Conservation (phyloP, 352 stramenopile species). For the Phytophthora fragariaefolia region DNA sequence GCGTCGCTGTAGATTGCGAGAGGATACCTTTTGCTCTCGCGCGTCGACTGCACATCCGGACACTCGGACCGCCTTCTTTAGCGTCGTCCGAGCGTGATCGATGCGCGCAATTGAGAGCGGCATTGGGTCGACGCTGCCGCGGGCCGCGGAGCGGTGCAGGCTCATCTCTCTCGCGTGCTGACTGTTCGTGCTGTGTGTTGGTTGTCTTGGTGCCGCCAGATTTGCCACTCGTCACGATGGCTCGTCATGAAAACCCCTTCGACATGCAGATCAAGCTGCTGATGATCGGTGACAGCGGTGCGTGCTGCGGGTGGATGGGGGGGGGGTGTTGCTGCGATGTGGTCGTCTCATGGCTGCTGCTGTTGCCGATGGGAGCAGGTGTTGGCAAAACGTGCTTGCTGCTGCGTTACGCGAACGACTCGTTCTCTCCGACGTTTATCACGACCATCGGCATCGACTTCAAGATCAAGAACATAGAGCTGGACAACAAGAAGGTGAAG, state of each 20-base stretch:
- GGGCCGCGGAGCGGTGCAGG: background rate
- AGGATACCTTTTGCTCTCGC: slow-evolving; percentile 28
- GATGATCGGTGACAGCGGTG: slow-evolving; percentile 97
- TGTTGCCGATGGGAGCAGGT: slow-evolving; percentile 55
- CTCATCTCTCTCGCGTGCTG: slow-evolving; percentile 6
- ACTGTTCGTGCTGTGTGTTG: slow-evolving; percentile 7
- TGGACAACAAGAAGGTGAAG: slow-evolving; percentile 98
- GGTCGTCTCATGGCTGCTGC: background rate
- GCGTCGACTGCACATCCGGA: background rate
- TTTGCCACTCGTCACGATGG: slow-evolving; percentile 59
- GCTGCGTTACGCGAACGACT: slow-evolving; percentile 91
- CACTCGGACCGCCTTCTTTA: slow-evolving; percentile 23
- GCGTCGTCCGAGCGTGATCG: slow-evolving; percentile 13
- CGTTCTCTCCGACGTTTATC: slow-evolving; percentile 92
- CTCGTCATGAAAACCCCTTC: slow-evolving; percentile 92
- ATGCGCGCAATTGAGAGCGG: slow-evolving; percentile 6
- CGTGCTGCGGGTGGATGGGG: slow-evolving; percentile 24
- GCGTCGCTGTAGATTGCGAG: background rate
- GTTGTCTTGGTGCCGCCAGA: slow-evolving; percentile 22
- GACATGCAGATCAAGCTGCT: slow-evolving; percentile 99
- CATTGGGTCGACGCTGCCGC: background rate
- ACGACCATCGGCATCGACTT: slow-evolving; percentile 92
- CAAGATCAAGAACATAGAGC: slow-evolving; percentile 93
- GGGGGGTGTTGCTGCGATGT: background rate
- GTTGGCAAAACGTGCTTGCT: slow-evolving; percentile 91